A percentile compares a stretch with the other conserved stretches of the same genome.
These are phyloP conservation scores for Ormosia emarginata DNA, from an alignment of 306 rosid genomes.

Conservation along the genomic window DNA sequence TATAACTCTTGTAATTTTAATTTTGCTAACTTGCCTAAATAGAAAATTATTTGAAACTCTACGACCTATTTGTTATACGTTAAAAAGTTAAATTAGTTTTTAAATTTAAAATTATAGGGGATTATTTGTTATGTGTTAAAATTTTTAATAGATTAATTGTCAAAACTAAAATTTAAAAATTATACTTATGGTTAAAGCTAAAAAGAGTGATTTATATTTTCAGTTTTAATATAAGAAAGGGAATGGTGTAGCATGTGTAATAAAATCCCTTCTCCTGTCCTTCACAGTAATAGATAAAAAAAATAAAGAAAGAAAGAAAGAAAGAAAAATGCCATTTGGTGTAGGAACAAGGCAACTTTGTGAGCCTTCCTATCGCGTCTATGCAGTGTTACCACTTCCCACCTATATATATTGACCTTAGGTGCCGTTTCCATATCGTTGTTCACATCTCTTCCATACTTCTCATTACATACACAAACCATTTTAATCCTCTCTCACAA, in stretches of 20 bases:
- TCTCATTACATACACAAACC: not conserved
- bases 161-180: not conserved
- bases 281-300: too few species aligned
- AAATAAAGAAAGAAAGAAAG: too few species aligned
- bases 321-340: too few species aligned
- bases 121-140: not conserved
- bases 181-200: not conserved
- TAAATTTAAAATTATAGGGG: not conserved
- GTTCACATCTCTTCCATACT: not conserved
- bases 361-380: slow-evolving; percentile 29
- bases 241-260: too few species aligned
- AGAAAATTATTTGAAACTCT: not conserved
- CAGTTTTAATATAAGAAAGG: not conserved
- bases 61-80: not conserved
- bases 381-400: not conserved
- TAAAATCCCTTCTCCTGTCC: too few species aligned
- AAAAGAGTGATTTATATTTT: not conserved
- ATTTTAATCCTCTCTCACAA: not conserved
- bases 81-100: not conserved
- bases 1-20: not conserved
- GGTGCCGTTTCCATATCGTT: slow-evolving; percentile 8
- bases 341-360: not conserved
- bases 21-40: not conserved
- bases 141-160: not conserved
- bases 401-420: slow-evolving; percentile 30